Evolutionary conservation across 495 filamentous ascomycete genomes (phyloP).

Genomic region (Achaetomiella virescens): DNA sequence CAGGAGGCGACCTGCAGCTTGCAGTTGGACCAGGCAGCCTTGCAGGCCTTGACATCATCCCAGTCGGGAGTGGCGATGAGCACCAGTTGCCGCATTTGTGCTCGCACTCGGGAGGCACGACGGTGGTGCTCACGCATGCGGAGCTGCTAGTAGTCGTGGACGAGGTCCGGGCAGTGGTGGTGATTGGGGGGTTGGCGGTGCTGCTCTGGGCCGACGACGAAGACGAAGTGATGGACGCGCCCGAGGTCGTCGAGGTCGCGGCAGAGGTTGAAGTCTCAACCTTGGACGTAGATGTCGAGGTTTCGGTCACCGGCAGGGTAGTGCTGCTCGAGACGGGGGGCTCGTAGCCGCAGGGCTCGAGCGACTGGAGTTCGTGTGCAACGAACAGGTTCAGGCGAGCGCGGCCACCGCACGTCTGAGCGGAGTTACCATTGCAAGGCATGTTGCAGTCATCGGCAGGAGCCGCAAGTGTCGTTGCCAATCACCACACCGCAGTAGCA

Average conservation of each 20-base stretch:
- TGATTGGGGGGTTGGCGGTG: slow-evolving; percentile 14
- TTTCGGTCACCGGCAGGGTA: slow-evolving; percentile 12
- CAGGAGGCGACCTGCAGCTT: slow-evolving; percentile 40
- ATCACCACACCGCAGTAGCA: slow-evolving; percentile 44
- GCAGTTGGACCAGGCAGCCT: slow-evolving; percentile 33
- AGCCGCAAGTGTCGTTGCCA: slow-evolving; percentile 42
- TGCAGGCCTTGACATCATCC: slow-evolving; percentile 33
- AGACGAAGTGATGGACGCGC: slow-evolving; percentile 22
- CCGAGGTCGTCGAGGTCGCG: slow-evolving; percentile 11
- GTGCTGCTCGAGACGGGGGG: slow-evolving; percentile 20
- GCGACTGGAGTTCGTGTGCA: slow-evolving; percentile 35
- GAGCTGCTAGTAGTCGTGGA: slow-evolving; percentile 34
- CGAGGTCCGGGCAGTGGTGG: slow-evolving; percentile 17
- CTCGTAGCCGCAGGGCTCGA: slow-evolving; percentile 40
- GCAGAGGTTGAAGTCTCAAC: slow-evolving; percentile 24
- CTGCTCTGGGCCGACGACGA: slow-evolving; percentile 13
- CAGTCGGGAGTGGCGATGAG: slow-evolving; percentile 42
- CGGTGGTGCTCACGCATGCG: slow-evolving; percentile 35
- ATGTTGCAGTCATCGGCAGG: slow-evolving; percentile 37
- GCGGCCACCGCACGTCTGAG: slow-evolving; percentile 43
- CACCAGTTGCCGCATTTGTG: slow-evolving; percentile 49
- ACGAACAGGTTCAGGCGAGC: slow-evolving; percentile 42
- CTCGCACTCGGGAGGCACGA: slow-evolving; percentile 41
- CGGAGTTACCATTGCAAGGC: slow-evolving; percentile 43
- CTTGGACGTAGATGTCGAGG: slow-evolving; percentile 17